These are phyloP conservation scores for Juglanconis oblonga DNA, from an alignment of 2,329 filamentous ascomycete genomes.

Conservation along the genomic window DNA sequence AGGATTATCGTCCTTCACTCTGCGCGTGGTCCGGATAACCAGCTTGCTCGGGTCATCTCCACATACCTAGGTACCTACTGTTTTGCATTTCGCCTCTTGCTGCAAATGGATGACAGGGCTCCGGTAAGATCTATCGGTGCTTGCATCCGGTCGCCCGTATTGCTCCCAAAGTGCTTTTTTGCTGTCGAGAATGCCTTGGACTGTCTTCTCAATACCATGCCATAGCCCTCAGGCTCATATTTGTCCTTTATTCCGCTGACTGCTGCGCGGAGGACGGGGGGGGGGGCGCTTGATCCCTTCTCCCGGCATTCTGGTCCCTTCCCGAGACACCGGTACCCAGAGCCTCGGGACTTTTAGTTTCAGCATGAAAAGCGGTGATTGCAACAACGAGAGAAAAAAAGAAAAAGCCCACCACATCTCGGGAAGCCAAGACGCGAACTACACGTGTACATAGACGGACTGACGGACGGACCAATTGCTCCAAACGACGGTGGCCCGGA, in stretches of 20 bases:
- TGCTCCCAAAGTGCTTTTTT: neutral
- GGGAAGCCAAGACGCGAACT: conserved; percentile 4
- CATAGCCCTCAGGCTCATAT: neutral
- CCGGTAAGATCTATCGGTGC: neutral
- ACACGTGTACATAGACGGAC: neutral
- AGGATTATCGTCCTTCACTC: conserved; percentile 22
- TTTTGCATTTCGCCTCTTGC: neutral
- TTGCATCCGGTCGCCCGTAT: neutral
- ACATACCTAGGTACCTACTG: neutral
- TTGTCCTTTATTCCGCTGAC: no score
- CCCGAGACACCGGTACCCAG: conserved; percentile 10
- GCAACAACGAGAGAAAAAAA: neutral
- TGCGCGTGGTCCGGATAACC: neutral
- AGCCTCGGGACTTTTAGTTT: conserved; percentile 13
- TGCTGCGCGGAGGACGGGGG: no score
- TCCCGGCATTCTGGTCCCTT: neutral
- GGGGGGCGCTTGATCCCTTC: no score
- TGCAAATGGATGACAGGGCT: neutral
- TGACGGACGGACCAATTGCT: neutral
- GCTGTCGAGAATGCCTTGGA: neutral
- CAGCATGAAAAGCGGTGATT: neutral
- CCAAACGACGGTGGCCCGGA: neutral
- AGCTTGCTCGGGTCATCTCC: neutral
- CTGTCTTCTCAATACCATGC: neutral
- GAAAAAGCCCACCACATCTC: neutral